A percentile compares a stretch with the other conserved stretches of the same genome.
Evolutionary conservation across 2,329 filamentous ascomycete genomes (phyloP).

Genomic region (Aspergillus terreus): DNA sequence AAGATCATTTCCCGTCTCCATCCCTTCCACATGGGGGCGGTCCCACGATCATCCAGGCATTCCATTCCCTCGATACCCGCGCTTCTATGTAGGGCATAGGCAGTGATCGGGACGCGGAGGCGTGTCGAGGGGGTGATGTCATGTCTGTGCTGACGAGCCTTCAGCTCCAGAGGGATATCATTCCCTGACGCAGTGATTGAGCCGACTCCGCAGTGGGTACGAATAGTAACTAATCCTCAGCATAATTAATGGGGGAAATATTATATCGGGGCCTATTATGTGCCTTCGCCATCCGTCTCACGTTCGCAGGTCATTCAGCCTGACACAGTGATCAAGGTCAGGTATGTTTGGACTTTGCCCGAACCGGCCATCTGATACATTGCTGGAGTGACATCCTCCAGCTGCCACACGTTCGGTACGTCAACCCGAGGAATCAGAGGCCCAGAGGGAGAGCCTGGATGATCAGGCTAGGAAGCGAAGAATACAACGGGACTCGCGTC

Average conservation of each 20-base stretch:
- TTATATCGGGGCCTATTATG: not conserved
- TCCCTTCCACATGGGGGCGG: slow-evolving; percentile 16
- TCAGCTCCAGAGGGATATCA: too few species aligned
- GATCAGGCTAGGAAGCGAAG: not conserved
- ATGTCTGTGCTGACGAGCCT: not conserved
- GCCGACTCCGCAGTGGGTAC: not conserved
- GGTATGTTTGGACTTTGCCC: slow-evolving; percentile 15
- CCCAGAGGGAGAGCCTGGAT: not conserved
- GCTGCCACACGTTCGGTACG: not conserved
- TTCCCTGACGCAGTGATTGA: not conserved
- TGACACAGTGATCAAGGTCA: not conserved
- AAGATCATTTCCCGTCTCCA: slow-evolving; percentile 2
- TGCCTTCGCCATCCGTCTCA: slow-evolving; percentile 7
- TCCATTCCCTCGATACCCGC: slow-evolving; percentile 14
- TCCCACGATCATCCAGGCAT: slow-evolving; percentile 12
- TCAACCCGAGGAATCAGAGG: not conserved
- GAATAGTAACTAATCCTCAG: not conserved
- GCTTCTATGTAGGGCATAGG: not conserved
- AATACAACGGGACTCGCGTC: not conserved
- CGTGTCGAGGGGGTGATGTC: not conserved
- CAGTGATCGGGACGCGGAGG: not conserved
- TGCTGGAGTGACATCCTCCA: not conserved
- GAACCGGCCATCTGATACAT: slow-evolving; percentile 20
- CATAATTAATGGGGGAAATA: not conserved
- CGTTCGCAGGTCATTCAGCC: slow-evolving; percentile 16